These are phyloP conservation scores for Lenwebbia sp. DNA, from an alignment of 345 rosid genomes.

Conservation along the genomic window DNA sequence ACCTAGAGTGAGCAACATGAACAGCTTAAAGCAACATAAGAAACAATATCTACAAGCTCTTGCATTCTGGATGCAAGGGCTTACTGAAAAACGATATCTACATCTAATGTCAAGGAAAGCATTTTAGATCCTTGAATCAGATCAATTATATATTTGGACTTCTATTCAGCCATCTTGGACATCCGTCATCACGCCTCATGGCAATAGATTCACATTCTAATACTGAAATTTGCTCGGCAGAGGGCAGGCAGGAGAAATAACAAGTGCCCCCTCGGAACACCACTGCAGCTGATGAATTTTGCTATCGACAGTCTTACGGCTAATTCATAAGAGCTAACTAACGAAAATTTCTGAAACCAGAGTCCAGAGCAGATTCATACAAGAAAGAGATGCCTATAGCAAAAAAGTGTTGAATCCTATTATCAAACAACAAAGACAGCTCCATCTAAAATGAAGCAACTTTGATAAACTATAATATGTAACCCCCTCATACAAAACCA, in stretches of 20 bases:
- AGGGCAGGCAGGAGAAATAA: background rate
- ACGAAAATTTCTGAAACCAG: background rate
- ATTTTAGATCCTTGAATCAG: background rate
- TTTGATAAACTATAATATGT: background rate
- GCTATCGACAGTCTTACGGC: background rate
- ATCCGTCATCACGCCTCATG: background rate
- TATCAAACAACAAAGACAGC: background rate
- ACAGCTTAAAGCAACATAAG: background rate
- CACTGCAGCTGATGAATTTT: background rate
- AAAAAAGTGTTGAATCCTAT: background rate
- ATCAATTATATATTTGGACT: background rate
- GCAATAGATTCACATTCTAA: background rate
- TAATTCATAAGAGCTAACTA: background rate
- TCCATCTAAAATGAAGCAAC: background rate
- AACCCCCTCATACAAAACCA: background rate
- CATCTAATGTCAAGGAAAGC: background rate
- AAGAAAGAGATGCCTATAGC: background rate
- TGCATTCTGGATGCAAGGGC: background rate
- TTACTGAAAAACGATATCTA: background rate
- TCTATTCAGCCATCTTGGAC: background rate
- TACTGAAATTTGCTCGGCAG: background rate
- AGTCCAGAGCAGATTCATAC: background rate
- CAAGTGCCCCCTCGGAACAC: background rate
- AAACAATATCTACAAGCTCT: background rate
- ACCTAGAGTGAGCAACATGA: background rate